These are phyloP conservation scores for Zymoseptoria ardabiliae DNA, from an alignment of 2,329 filamentous ascomycete genomes.

Conservation along the genomic window DNA sequence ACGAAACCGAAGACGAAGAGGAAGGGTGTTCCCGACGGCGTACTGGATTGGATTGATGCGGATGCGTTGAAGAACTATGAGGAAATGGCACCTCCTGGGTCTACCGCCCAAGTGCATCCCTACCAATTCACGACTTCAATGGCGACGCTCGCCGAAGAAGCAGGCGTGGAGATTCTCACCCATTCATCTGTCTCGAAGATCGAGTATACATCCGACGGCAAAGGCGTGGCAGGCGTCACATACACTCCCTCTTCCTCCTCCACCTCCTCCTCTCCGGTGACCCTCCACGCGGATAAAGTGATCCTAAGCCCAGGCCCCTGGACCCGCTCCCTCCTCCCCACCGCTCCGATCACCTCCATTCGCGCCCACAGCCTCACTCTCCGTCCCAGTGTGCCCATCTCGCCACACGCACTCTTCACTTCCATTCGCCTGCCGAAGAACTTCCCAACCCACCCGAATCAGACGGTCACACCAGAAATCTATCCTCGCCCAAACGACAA, in stretches of 20 bases:
- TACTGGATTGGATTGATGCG: constrained; percentile 71
- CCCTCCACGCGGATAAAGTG: constrained; percentile 50
- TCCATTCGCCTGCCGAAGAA: constrained; percentile 66
- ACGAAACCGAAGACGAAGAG: constrained; percentile 45
- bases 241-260: constrained; percentile 47
- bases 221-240: constrained; percentile 54
- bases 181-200: constrained; percentile 62
- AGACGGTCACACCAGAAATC: constrained; percentile 77
- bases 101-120: constrained; percentile 91
- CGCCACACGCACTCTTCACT: constrained; percentile 76
- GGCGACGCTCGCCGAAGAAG: constrained; percentile 62
- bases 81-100: constrained; percentile 71
- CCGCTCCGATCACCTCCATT: constrained; percentile 52
- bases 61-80: constrained; percentile 63
- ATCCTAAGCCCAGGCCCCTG: constrained; percentile 57
- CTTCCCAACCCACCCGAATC: constrained; percentile 47
- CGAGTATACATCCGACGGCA: constrained; percentile 39
- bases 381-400: constrained; percentile 51
- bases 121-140: constrained; percentile 84
- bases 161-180: constrained; percentile 52
- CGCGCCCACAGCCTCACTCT: constrained; percentile 59
- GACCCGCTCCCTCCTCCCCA: constrained; percentile 47
- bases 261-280: constrained; percentile 38
- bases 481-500: constrained; percentile 75
- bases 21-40: constrained; percentile 7